phyloP scores from a whole-genome alignment of 306 rosid species.

The Comarum palustre region DNA sequence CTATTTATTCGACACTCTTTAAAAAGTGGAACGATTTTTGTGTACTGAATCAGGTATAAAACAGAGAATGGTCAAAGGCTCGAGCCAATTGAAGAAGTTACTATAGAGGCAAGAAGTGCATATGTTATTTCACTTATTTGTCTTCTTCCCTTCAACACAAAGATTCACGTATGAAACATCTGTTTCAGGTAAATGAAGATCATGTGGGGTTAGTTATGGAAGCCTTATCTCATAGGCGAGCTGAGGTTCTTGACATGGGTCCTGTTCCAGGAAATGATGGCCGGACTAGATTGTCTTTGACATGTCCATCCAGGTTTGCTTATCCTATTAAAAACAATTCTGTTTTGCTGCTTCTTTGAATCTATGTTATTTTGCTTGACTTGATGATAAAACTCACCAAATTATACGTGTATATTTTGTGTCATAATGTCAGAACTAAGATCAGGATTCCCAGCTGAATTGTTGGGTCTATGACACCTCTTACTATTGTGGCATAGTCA shows the following conservation, averaged over 20 bases:
- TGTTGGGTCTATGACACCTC: neutral
- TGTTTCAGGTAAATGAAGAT: conserved; percentile 79
- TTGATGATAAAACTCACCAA: neutral
- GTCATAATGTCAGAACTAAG: neutral
- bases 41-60: conserved; percentile 70
- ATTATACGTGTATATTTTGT: neutral
- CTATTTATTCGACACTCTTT: neutral
- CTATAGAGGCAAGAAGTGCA: conserved; percentile 65
- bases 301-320: conserved; percentile 85
- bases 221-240: conserved; percentile 92
- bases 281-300: conserved; percentile 80
- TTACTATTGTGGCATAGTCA: neutral
- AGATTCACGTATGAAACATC: conserved; percentile 11
- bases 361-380: neutral
- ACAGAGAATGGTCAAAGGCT: conserved; percentile 65
- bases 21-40: conserved; percentile 3
- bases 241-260: conserved; percentile 88
- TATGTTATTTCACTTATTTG: conserved; percentile 2
- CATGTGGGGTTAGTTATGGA: conserved; percentile 97
- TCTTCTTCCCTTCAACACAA: conserved; percentile 15
- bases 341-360: conserved; percentile 4
- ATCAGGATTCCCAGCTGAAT: neutral
- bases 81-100: conserved; percentile 97
- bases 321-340: conserved; percentile 1
- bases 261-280: conserved; percentile 84